Conservation (phyloP, 495 filamentous ascomycete species). For the Haplographium delicatum region DNA sequence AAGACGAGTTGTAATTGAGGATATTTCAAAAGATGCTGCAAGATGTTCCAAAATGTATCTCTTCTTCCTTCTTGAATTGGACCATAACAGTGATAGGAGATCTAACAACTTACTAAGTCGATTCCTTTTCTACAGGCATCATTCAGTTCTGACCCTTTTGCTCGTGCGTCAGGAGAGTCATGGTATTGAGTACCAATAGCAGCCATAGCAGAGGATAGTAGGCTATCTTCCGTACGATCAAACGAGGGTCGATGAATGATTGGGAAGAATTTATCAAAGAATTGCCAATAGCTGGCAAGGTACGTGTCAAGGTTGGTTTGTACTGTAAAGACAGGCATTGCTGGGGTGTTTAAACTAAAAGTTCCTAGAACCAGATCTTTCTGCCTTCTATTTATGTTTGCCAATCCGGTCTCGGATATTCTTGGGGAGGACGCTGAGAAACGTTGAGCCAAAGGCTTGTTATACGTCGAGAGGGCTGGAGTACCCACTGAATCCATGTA, state of each 20-base stretch:
- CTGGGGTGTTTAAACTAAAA: not conserved
- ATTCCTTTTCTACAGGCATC: constrained; percentile 17
- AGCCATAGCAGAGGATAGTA: constrained; percentile 22
- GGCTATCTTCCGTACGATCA: constrained; percentile 7
- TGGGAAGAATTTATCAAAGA: constrained; percentile 19
- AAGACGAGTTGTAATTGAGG: too few relatives aligned
- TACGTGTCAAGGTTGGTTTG: constrained; percentile 19
- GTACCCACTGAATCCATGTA: constrained; percentile 28
- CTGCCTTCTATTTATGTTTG: constrained; percentile 3
- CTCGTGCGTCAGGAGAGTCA: constrained; percentile 17
- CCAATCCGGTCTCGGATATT: constrained; percentile 13
- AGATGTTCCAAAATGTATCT: too few relatives aligned
- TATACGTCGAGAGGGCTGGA: constrained; percentile 25
- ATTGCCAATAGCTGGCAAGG: constrained; percentile 19
- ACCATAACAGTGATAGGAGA: too few relatives aligned
- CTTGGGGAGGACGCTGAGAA: constrained; percentile 19
- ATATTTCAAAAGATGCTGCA: too few relatives aligned
- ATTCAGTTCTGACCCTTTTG: constrained; percentile 19
- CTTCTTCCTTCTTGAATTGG: too few relatives aligned
- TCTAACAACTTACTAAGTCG: constrained; percentile 18
- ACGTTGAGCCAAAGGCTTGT: constrained; percentile 22
- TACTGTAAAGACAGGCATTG: not conserved
- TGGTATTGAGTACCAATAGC: constrained; percentile 27
- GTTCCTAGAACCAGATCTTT: not conserved
- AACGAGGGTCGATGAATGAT: constrained; percentile 24